phyloP scores from a whole-genome alignment of 164 flowering plant genomes.

The Kalanchoe fedtschenkoi region DNA sequence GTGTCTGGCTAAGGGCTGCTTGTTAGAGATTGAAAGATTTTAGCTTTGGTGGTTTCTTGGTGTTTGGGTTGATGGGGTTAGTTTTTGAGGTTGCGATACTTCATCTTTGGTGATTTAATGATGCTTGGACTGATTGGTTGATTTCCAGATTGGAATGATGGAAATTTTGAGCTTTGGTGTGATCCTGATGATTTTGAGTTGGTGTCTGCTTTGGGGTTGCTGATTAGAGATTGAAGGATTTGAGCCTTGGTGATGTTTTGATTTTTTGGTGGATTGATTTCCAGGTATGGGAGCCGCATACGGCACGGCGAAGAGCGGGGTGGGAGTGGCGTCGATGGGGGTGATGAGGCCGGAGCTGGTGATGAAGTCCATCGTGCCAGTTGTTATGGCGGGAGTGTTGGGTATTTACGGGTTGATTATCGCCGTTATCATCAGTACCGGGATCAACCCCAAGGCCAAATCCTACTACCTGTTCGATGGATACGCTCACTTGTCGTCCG shows the following conservation, averaged over 20 bases:
- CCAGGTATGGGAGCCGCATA: conserved; percentile 93
- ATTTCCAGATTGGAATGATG: too few relatives aligned
- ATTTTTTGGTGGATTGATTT: neutral
- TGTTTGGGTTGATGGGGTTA: too few relatives aligned
- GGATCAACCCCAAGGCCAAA: conserved; percentile 83
- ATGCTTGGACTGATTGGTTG: too few relatives aligned
- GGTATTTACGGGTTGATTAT: conserved; percentile 83
- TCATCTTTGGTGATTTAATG: neutral
- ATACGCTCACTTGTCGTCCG: conserved; percentile 81
- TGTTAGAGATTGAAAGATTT: too few relatives aligned
- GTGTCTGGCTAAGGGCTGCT: too few relatives aligned
- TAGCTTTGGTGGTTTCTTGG: too few relatives aligned
- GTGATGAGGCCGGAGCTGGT: conserved; percentile 93
- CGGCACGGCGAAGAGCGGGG: conserved; percentile 90
- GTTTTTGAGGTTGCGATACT: too few relatives aligned
- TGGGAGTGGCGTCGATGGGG: conserved; percentile 90
- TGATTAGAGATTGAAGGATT: neutral
- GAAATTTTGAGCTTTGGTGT: neutral
- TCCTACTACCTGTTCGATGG: conserved; percentile 79
- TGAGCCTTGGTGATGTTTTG: neutral
- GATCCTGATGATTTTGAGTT: neutral
- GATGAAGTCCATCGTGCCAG: conserved; percentile 88
- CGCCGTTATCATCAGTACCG: conserved; percentile 84
- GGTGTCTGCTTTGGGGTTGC: neutral
- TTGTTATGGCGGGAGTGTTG: conserved; percentile 91